phyloP scores from a whole-genome alignment of 2,329 filamentous ascomycete species.

The Aureobasidium sp. region DNA sequence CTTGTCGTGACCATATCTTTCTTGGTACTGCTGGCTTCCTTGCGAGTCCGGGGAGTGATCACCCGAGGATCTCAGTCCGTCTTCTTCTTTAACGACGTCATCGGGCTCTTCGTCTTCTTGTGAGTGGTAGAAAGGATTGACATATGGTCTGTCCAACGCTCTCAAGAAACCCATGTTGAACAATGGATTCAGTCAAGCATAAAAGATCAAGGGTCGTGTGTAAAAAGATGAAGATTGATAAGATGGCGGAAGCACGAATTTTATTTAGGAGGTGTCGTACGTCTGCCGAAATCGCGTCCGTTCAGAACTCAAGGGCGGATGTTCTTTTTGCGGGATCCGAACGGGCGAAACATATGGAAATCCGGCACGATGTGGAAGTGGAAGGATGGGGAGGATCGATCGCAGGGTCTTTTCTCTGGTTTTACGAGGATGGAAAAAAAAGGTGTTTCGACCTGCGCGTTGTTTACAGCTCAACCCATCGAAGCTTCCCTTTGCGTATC shows the following conservation, averaged over 20 bases:
- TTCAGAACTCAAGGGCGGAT: background rate
- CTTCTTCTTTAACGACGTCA: constrained; percentile 15
- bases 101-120: constrained; percentile 18
- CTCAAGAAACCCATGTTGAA: constrained; percentile 18
- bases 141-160: constrained; percentile 11
- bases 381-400: background rate
- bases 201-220: background rate
- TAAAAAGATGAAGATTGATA: constrained; percentile 3
- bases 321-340: constrained; percentile 11
- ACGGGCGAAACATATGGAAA: background rate
- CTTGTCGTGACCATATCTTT: constrained; percentile 36
- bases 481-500: background rate
- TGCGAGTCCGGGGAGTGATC: constrained; percentile 24
- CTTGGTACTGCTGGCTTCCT: constrained; percentile 28
- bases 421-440: background rate
- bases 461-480: background rate
- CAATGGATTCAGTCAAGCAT: background rate
- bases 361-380: background rate
- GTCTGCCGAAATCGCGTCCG: constrained; percentile 7
- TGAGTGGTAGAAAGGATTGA: constrained; percentile 15
- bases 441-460: background rate
- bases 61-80: constrained; percentile 19
- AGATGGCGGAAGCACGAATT: constrained; percentile 1
- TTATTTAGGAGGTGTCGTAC: background rate
- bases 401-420: background rate